These are phyloP conservation scores for Rubia balearica DNA, from an alignment of 305 asterid species.

Conservation along the genomic window DNA sequence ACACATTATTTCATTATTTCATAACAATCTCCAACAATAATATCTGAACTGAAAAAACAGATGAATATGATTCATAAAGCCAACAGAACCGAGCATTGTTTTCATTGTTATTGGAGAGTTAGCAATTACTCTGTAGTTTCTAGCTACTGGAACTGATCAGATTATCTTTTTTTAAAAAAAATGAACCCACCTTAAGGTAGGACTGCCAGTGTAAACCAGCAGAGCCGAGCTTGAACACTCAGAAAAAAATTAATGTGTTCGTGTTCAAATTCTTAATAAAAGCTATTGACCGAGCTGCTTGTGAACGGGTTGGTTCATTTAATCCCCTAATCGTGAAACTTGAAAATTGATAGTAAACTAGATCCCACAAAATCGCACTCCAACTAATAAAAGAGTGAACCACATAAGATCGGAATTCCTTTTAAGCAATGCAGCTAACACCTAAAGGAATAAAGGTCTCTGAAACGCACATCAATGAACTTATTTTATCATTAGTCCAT, in stretches of 20 bases:
- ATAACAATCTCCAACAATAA: background rate
- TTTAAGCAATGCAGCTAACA: background rate
- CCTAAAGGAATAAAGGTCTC: background rate
- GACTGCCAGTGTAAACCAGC: too few species aligned
- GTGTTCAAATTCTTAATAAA: too few species aligned
- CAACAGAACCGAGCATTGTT: background rate
- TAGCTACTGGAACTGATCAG: background rate
- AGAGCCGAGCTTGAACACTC: too few species aligned
- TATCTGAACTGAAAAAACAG: background rate
- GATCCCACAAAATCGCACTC: too few species aligned
- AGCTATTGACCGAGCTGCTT: too few species aligned
- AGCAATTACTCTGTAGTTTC: too few species aligned
- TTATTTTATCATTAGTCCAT: background rate
- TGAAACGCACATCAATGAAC: background rate
- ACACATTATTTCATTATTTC: background rate
- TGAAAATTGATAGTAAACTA: background rate
- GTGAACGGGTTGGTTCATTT: too few species aligned
- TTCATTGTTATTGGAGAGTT: background rate
- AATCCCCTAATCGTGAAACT: too few species aligned
- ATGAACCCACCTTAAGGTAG: background rate
- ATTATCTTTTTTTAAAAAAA: background rate
- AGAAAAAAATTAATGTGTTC: too few species aligned
- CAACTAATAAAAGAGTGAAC: background rate
- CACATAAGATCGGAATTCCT: background rate
- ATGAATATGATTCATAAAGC: background rate